These are phyloP conservation scores for Mycena leptocephala DNA, from an alignment of 768 basidiomycete genomes.

Conservation along the genomic window DNA sequence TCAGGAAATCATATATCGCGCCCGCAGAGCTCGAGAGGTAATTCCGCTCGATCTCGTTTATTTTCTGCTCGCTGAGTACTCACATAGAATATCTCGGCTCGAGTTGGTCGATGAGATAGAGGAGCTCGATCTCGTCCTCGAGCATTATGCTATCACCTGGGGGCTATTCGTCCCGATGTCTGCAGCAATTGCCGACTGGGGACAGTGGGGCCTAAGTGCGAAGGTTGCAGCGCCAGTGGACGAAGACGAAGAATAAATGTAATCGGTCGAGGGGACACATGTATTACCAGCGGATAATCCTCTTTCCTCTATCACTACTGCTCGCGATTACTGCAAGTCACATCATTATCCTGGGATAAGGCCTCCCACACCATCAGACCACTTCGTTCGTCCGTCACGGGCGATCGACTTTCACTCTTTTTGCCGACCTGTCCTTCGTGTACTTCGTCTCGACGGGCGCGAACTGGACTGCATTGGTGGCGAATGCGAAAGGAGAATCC, in stretches of 20 bases:
- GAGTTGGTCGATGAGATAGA: conserved; percentile 96
- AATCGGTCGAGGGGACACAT: background rate
- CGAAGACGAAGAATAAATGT: conserved; percentile 15
- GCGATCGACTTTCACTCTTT: conserved; percentile 1
- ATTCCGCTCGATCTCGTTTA: conserved; percentile 27
- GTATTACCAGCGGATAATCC: background rate
- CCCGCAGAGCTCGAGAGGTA: conserved; percentile 73
- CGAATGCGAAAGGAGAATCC: conserved; percentile 5
- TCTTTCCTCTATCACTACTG: background rate
- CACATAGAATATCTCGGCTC: conserved; percentile 77
- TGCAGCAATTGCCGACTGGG: background rate
- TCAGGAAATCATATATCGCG: conserved; percentile 68
- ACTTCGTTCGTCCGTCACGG: background rate
- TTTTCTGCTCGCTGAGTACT: background rate
- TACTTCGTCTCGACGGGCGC: background rate
- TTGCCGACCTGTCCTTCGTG: background rate
- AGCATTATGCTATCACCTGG: conserved; percentile 95
- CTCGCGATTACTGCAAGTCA: background rate
- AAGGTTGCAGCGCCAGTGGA: conserved; percentile 5
- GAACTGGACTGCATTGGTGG: conserved; percentile 2
- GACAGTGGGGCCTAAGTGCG: conserved; percentile 22
- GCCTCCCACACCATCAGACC: too few relatives aligned
- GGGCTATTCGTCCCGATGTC: conserved; percentile 45
- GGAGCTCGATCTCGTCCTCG: conserved; percentile 91
- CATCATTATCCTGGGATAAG: too few relatives aligned